A percentile compares a stretch with the other conserved stretches of the same genome.
Evolutionary conservation across 2,329 filamentous ascomycete species (phyloP).

Genomic region (Verticillium klebahnii): DNA sequence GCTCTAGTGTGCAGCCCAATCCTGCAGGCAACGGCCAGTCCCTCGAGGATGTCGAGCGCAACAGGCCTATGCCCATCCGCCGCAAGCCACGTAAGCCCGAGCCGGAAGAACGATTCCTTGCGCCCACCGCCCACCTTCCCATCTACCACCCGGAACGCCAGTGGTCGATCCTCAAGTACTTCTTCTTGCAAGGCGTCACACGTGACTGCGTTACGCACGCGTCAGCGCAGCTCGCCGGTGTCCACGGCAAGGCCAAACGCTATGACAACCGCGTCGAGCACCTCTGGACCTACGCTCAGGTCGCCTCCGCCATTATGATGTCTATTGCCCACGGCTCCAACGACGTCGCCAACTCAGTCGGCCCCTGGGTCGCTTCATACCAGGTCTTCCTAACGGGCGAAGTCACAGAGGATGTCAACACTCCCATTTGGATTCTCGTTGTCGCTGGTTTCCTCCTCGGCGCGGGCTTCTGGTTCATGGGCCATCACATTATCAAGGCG

Average conservation of each 20-base stretch:
- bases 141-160: slow-evolving; percentile 13
- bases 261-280: slow-evolving; percentile 43
- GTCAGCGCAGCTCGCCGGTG: slow-evolving; percentile 20
- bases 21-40: neutral
- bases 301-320: slow-evolving; percentile 33
- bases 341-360: slow-evolving; percentile 36
- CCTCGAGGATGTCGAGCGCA: slow-evolving; percentile 24
- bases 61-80: slow-evolving; percentile 23
- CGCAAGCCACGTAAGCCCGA: slow-evolving; percentile 34
- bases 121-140: slow-evolving; percentile 11
- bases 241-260: slow-evolving; percentile 26
- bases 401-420: slow-evolving; percentile 22
- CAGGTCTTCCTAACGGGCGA: slow-evolving; percentile 25
- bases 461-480: slow-evolving; percentile 33
- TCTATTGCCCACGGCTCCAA: slow-evolving; percentile 39
- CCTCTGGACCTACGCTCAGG: slow-evolving; percentile 39
- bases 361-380: slow-evolving; percentile 33
- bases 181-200: slow-evolving; percentile 17
- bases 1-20: neutral
- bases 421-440: slow-evolving; percentile 33
- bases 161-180: slow-evolving; percentile 13
- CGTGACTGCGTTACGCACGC: slow-evolving; percentile 15
- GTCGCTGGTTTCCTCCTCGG: slow-evolving; percentile 30
- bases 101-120: slow-evolving; percentile 20
- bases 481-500: slow-evolving; percentile 32